Percentiles rank a stretch among this genome's conserved stretches.
Conservation (phyloP, 179 eudicot genomes). For the Silene coronaria region DNA sequence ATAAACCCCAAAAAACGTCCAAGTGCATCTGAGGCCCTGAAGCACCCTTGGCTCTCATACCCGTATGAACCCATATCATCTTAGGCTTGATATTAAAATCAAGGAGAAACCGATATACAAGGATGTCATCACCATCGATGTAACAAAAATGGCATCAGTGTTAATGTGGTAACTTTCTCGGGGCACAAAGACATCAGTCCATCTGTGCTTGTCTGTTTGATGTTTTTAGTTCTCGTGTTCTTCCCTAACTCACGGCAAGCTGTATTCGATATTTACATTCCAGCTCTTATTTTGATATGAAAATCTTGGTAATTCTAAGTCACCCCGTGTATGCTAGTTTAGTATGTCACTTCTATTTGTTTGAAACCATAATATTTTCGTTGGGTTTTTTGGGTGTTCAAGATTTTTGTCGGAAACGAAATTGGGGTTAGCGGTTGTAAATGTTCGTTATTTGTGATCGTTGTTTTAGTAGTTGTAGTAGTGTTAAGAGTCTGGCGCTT, state of each 20-base stretch:
- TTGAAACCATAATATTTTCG: not conserved
- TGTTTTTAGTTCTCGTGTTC: constrained; percentile 25
- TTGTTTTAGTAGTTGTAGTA: not conserved
- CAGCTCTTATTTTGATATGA: constrained; percentile 20
- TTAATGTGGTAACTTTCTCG: constrained; percentile 9
- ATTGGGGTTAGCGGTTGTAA: not conserved
- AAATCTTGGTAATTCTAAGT: constrained; percentile 7
- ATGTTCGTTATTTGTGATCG: not conserved
- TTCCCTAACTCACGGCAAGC: constrained; percentile 20
- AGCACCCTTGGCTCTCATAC: constrained; percentile 95
- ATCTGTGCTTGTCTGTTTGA: constrained; percentile 15
- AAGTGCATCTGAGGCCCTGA: constrained; percentile 81
- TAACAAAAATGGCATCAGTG: not conserved
- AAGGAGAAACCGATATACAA: constrained; percentile 6
- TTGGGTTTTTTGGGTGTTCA: not conserved
- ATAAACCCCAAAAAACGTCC: constrained; percentile 87
- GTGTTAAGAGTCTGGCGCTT: not conserved
- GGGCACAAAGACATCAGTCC: constrained; percentile 6
- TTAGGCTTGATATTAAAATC: constrained; percentile 18
- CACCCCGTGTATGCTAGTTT: constrained; percentile 13
- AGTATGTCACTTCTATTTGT: not conserved
- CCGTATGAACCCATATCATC: constrained; percentile 98
- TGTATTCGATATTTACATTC: constrained; percentile 22
- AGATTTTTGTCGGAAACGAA: not conserved
- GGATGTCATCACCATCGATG: constrained; percentile 8